Base-by-base conservation (phyloP, 257 asterid species). In the Linderniella brevidens region DNA sequence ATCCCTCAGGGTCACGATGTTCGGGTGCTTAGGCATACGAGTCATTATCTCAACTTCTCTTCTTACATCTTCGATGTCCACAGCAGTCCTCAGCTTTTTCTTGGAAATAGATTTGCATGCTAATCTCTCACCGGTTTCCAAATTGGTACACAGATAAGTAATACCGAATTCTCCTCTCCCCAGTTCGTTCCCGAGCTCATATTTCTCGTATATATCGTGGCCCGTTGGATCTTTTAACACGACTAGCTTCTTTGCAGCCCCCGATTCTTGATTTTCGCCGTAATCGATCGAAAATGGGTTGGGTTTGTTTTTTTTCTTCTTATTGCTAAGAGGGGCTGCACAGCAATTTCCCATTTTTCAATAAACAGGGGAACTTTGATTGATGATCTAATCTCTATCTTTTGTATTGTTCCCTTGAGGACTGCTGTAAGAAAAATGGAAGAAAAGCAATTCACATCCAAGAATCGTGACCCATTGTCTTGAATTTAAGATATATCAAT, bases 121-220 rank as follows among this genome's bases (percentile, higher is more conserved):
- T 10, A 60, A 73, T 54, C 56, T 80, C 45, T 76, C 83, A 4
- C 78, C 71, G 6, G 67, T 66, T 8, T 62, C 71, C 17, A 64
- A 20, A 53, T 80, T 75, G 37, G 75, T 73, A 48, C 86, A 76
- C 52, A 76, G 50, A 57, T 73, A 80, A n/a, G 86, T 79, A n/a
- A 76, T 66, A 60, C 92, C 92, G 48, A 79, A 79, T 66, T 79
- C 92, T 13, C 92, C 92, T 49, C 86, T 64, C 3, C 92, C 92
- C 0, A 80, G 73, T 76, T 80, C 92, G 0, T 73, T 64, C n/a
- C 92, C 92, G 17, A 79, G 76, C 19, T 71, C 74, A 46, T 66
- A 80, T 56, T 64, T 62, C 49, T 37, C 72, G 1, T 62, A 46
- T 53, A 80, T 66, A 58, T 73, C 46, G 29, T 63, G 60, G 20